Evolutionary conservation across 345 rosid genomes (phyloP).

Genomic region (Conringia planisiliqua): DNA sequence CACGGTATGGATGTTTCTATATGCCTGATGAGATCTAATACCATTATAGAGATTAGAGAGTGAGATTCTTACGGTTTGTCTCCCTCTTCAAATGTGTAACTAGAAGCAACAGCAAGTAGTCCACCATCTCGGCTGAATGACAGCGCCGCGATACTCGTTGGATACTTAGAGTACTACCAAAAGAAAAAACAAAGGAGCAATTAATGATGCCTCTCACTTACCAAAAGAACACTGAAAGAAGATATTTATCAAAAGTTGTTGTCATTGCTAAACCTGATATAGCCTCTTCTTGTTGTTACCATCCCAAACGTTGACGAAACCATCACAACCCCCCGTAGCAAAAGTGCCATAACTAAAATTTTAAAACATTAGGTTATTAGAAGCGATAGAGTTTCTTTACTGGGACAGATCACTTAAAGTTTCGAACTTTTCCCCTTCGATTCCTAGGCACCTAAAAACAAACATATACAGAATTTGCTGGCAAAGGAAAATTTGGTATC

Average conservation of each 20-base stretch:
- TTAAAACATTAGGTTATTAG: constrained; percentile 3
- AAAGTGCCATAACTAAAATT: constrained; percentile 85
- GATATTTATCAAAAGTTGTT: background rate
- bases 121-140: constrained; percentile 95
- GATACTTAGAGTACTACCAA: constrained; percentile 80
- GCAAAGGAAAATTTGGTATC: background rate
- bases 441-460: background rate
- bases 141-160: constrained; percentile 85
- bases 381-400: background rate
- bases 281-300: constrained; percentile 97
- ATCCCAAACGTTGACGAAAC: constrained; percentile 94
- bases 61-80: constrained; percentile 65
- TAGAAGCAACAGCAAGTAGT: constrained; percentile 88
- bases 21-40: background rate
- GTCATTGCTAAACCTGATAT: constrained; percentile 57
- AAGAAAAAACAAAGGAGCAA: background rate
- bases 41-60: background rate
- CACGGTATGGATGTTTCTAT: background rate
- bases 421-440: background rate
- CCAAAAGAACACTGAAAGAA: background rate
- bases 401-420: background rate
- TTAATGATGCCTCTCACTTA: background rate
- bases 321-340: constrained; percentile 98
- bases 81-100: constrained; percentile 95
- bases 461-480: background rate